Percentiles rank a stretch among this genome's conserved stretches.
Conservation (phyloP, 768 basidiomycete genomes). For the Steccherinum ochraceum region DNA sequence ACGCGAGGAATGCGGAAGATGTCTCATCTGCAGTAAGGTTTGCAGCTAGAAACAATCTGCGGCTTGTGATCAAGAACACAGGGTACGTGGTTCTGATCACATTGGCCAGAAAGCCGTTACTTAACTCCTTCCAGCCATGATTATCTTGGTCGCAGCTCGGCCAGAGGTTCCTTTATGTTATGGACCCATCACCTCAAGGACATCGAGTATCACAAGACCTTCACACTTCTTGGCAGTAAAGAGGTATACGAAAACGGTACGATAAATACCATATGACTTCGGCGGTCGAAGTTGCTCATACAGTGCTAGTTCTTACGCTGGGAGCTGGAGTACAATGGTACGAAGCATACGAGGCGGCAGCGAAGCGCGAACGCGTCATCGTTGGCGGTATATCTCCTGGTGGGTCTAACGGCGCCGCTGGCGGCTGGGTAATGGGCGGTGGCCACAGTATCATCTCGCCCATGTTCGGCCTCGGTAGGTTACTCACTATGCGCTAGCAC, state of each 20-base stretch:
- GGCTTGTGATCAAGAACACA: slow-evolving; percentile 28
- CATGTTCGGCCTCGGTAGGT: slow-evolving; percentile 35
- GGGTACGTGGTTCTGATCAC: slow-evolving; percentile 9
- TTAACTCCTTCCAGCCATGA: slow-evolving; percentile 24
- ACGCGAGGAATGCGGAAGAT: slow-evolving; percentile 31
- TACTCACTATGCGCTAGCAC: neutral
- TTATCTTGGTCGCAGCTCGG: slow-evolving; percentile 32
- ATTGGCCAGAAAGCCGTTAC: neutral
- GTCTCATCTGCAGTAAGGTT: slow-evolving; percentile 36
- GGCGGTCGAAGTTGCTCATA: too few species aligned
- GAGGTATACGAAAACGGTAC: slow-evolving; percentile 18
- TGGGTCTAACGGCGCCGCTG: slow-evolving; percentile 40
- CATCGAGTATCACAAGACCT: slow-evolving; percentile 25
- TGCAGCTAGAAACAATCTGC: slow-evolving; percentile 28
- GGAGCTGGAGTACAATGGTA: slow-evolving; percentile 42
- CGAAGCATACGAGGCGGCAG: slow-evolving; percentile 34
- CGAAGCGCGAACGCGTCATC: slow-evolving; percentile 33
- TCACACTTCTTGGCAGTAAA: slow-evolving; percentile 25
- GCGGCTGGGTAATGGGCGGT: slow-evolving; percentile 43
- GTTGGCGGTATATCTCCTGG: slow-evolving; percentile 37
- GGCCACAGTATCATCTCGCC: slow-evolving; percentile 38
- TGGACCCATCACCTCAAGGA: slow-evolving; percentile 38
- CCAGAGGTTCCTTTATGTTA: slow-evolving; percentile 30
- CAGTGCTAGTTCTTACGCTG: slow-evolving; percentile 23
- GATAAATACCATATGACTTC: too few species aligned